phyloP scores from a whole-genome alignment of 352 stramenopile species.

The Lagenidium giganteum region DNA sequence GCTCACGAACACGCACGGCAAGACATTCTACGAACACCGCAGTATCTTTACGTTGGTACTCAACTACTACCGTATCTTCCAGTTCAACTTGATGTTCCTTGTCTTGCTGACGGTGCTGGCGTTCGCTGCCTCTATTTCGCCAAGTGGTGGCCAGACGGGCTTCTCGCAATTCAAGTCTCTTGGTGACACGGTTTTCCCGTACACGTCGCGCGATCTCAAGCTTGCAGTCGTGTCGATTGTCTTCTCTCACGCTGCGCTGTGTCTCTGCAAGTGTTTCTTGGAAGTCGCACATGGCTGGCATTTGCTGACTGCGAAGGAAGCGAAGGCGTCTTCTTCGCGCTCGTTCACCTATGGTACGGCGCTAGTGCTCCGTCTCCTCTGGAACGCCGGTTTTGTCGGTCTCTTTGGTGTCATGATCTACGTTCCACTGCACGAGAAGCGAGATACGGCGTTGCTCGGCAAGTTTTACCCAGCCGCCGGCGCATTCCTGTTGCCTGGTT shows the following conservation, averaged over 20 bases:
- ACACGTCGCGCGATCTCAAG: slow-evolving; percentile 29
- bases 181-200: slow-evolving; percentile 26
- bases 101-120: slow-evolving; percentile 24
- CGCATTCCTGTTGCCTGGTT: slow-evolving; percentile 21
- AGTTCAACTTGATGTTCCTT: slow-evolving; percentile 55
- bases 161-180: slow-evolving; percentile 29
- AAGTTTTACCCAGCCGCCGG: slow-evolving; percentile 7
- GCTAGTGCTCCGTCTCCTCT: slow-evolving; percentile 28
- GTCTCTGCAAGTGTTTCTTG: slow-evolving; percentile 27
- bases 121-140: slow-evolving; percentile 24
- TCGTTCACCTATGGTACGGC: slow-evolving; percentile 34
- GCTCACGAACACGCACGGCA: slow-evolving; percentile 22
- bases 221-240: slow-evolving; percentile 27
- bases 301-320: slow-evolving; percentile 20
- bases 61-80: slow-evolving; percentile 47
- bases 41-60: slow-evolving; percentile 36
- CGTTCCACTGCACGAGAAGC: slow-evolving; percentile 16
- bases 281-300: slow-evolving; percentile 34
- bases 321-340: slow-evolving; percentile 23
- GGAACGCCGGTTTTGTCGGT: slow-evolving; percentile 27
- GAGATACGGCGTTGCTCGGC: slow-evolving; percentile 14
- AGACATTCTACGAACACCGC: slow-evolving; percentile 36
- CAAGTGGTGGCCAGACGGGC: slow-evolving; percentile 21
- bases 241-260: slow-evolving; percentile 21
- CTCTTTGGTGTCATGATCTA: slow-evolving; percentile 37